Evolutionary conservation across 306 rosid species (phyloP).

Genomic region (Acacia melanoxylon): DNA sequence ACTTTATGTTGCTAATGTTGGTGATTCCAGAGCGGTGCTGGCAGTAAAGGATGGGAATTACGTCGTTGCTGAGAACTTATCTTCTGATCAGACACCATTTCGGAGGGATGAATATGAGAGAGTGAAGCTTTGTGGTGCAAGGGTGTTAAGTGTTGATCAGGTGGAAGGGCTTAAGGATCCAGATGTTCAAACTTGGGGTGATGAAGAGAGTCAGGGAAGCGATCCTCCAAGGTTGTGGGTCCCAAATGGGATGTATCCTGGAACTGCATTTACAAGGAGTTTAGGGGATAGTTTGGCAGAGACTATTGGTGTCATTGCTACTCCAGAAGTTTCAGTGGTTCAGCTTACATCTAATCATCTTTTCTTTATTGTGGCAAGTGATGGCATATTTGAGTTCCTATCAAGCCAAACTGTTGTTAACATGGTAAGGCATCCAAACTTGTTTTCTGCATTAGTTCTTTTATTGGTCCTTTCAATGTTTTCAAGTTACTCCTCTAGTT

Average conservation of each 20-base stretch:
- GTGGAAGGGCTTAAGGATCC: slow-evolving; percentile 81
- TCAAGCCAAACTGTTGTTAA: slow-evolving; percentile 63
- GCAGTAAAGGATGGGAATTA: slow-evolving; percentile 70
- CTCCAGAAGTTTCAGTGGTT: slow-evolving; percentile 54
- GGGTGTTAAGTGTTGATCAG: slow-evolving; percentile 92
- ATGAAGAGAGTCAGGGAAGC: slow-evolving; percentile 60
- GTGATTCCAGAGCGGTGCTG: slow-evolving; percentile 85
- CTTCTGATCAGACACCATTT: slow-evolving; percentile 86
- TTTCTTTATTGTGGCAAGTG: slow-evolving; percentile 72
- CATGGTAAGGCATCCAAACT: slow-evolving; percentile 47
- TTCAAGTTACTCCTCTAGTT: not conserved
- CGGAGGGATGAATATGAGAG: slow-evolving; percentile 85
- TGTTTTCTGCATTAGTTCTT: not conserved
- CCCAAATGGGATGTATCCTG: slow-evolving; percentile 64
- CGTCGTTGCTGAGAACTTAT: slow-evolving; percentile 70
- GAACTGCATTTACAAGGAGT: slow-evolving; percentile 83
- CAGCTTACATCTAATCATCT: slow-evolving; percentile 59
- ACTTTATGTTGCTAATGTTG: slow-evolving; percentile 87
- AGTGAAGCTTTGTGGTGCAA: slow-evolving; percentile 82
- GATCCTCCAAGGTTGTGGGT: slow-evolving; percentile 83
- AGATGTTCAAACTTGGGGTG: slow-evolving; percentile 61
- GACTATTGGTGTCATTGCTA: slow-evolving; percentile 65
- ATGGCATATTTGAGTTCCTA: slow-evolving; percentile 76
- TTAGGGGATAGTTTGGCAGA: slow-evolving; percentile 73
- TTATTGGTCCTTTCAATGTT: not conserved